These are phyloP conservation scores for Lachancea cidri DNA, from an alignment of 805 yeast genomes.

Conservation along the genomic window DNA sequence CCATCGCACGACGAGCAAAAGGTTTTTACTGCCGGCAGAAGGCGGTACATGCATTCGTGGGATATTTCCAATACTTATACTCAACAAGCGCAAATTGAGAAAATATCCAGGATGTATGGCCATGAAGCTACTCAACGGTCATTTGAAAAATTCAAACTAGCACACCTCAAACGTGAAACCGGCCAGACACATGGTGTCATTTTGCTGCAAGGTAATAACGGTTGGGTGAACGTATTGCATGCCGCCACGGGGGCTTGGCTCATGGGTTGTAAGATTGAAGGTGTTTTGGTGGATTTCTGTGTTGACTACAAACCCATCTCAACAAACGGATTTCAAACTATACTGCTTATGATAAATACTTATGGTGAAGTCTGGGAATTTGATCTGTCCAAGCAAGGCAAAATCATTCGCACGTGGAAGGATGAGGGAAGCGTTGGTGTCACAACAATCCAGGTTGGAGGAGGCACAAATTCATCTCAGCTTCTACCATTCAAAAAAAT, in stretches of 20 bases:
- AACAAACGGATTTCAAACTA: conserved; percentile 25
- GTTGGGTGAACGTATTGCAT: conserved; percentile 82
- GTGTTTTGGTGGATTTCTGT: conserved; percentile 70
- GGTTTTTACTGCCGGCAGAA: conserved; percentile 82
- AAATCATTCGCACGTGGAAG: conserved; percentile 64
- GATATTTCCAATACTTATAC: conserved; percentile 46
- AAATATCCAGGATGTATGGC: conserved; percentile 85
- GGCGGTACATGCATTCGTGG: conserved; percentile 91
- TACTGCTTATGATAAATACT: conserved; percentile 57
- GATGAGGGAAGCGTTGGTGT: conserved; percentile 85
- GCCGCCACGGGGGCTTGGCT: conserved; percentile 82
- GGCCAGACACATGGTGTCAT: conserved; percentile 53
- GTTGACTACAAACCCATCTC: conserved; percentile 31
- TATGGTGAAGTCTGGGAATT: conserved; percentile 92
- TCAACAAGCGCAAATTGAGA: conserved; percentile 52
- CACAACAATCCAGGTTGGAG: conserved; percentile 71
- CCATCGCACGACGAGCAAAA: conserved; percentile 32
- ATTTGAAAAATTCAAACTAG: conserved; percentile 78
- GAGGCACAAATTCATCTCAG: conserved; percentile 35
- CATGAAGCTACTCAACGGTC: conserved; percentile 80
- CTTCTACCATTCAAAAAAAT: conserved; percentile 24
- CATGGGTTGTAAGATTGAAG: conserved; percentile 84
- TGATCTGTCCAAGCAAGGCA: conserved; percentile 42
- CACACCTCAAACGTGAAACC: conserved; percentile 35
- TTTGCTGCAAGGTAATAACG: conserved; percentile 77